Conservation (phyloP, 345 rosid genomes). For the Eucalyptus curtisii region DNA sequence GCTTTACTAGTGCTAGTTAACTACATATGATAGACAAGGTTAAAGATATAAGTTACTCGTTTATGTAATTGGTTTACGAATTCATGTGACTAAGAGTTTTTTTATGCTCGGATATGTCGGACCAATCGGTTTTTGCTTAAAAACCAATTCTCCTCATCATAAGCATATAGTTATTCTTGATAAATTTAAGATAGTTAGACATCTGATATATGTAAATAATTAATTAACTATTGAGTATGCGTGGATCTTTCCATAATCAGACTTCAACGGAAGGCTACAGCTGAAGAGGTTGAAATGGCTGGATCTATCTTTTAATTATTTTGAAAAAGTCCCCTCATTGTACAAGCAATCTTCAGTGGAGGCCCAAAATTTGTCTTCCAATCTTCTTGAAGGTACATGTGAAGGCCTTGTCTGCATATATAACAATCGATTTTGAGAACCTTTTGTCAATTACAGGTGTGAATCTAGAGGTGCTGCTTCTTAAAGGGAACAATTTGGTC, state of each 20-base stretch:
- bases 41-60: no score
- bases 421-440: background rate
- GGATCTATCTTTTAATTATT: background rate
- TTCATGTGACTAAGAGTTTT: no score
- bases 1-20: no score
- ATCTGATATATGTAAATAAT: no score
- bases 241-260: background rate
- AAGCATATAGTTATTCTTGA: background rate
- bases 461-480: no score
- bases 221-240: background rate
- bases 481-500: no score
- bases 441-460: no score
- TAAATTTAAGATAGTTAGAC: background rate
- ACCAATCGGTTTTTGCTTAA: no score
- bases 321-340: background rate
- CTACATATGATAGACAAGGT: no score
- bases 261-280: background rate
- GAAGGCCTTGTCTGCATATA: background rate
- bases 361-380: background rate
- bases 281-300: background rate
- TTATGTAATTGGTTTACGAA: no score
- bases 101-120: no score
- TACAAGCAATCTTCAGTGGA: background rate
- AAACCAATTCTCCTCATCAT: no score
- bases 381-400: background rate